phyloP scores from a whole-genome alignment of 306 rosid genomes.

The Sphenostylis stenocarpa region DNA sequence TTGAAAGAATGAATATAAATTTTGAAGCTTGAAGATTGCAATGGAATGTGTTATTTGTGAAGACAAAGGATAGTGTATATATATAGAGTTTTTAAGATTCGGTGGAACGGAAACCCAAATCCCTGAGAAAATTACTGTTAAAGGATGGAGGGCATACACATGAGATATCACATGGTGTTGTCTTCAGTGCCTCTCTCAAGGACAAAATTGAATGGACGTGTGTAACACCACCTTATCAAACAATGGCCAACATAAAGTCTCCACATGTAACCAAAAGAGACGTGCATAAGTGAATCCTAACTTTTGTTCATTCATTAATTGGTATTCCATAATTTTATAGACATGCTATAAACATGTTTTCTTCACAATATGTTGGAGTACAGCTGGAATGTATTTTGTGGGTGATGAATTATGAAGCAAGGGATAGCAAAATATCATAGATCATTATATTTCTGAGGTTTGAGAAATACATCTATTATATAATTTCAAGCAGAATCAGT shows the following conservation, averaged over 20 bases:
- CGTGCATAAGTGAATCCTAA: neutral
- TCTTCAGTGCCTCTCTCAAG: neutral
- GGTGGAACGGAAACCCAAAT: neutral
- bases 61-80: neutral
- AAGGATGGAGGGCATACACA: neutral
- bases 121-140: neutral
- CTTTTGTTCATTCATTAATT: neutral
- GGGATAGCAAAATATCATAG: neutral
- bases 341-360: constrained; percentile 28
- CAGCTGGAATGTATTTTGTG: neutral
- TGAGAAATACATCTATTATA: too few species aligned
- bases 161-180: neutral
- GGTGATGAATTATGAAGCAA: neutral
- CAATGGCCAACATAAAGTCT: neutral
- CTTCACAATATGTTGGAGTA: neutral
- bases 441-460: too few species aligned
- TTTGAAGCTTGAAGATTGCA: too few species aligned
- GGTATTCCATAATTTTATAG: neutral
- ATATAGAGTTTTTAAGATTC: neutral
- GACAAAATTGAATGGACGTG: too few species aligned
- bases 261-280: neutral
- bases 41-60: neutral
- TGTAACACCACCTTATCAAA: neutral
- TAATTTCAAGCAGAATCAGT: too few species aligned
- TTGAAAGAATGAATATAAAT: neutral